These are phyloP conservation scores for Quercus tomentella DNA, from an alignment of 331 rosid species.

Conservation along the genomic window DNA sequence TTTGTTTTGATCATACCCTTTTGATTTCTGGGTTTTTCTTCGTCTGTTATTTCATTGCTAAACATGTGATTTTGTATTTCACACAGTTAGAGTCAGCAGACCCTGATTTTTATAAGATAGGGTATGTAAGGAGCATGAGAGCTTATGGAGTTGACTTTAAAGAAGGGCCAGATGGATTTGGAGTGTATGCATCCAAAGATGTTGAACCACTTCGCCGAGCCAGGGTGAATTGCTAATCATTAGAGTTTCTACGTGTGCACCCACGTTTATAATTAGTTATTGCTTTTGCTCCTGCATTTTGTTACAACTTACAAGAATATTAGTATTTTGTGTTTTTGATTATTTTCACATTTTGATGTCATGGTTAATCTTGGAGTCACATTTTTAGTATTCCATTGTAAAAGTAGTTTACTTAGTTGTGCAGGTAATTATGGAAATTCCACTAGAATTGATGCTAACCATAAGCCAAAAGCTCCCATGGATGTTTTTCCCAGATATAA, in stretches of 20 bases:
- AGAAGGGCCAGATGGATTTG: slow-evolving; percentile 94
- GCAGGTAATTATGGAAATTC: slow-evolving; percentile 97
- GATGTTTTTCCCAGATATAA: slow-evolving; percentile 97
- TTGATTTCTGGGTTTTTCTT: not conserved
- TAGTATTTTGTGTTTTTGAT: not conserved
- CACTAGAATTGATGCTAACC: slow-evolving; percentile 86
- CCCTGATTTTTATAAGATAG: slow-evolving; percentile 94
- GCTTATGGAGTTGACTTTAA: slow-evolving; percentile 90
- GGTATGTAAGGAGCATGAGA: slow-evolving; percentile 79
- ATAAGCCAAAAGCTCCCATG: slow-evolving; percentile 85
- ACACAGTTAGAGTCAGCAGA: slow-evolving; percentile 82
- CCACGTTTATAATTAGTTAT: slow-evolving; percentile 7
- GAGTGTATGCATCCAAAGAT: slow-evolving; percentile 96
- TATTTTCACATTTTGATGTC: not conserved
- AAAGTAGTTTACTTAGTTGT: slow-evolving; percentile 15
- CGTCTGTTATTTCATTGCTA: not conserved
- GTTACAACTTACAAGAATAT: not conserved
- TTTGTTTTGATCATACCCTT: not conserved
- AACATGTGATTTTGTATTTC: slow-evolving; percentile 18
- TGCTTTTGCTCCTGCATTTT: not conserved
- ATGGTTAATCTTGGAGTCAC: not conserved
- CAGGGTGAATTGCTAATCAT: slow-evolving; percentile 61
- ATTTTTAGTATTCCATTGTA: slow-evolving; percentile 13
- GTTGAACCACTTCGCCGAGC: slow-evolving; percentile 91
- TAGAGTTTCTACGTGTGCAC: not conserved